Conservation (phyloP, 768 basidiomycete species). For the Baorangia bicolor region DNA sequence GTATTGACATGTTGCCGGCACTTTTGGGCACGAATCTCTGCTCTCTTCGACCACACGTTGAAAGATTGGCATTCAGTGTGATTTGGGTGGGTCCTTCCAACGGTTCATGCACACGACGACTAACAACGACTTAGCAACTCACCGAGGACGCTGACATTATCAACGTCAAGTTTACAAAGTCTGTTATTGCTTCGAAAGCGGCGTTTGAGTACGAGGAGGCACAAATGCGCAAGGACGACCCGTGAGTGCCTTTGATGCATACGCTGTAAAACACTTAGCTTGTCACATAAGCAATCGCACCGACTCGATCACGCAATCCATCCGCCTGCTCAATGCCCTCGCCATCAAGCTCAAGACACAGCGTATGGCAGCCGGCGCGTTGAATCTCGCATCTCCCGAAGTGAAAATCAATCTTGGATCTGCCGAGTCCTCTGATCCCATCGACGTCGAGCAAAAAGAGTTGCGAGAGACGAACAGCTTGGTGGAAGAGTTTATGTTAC, state of each 20-base stretch:
- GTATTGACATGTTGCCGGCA: constrained; percentile 96
- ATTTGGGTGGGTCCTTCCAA: constrained; percentile 72
- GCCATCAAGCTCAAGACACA: constrained; percentile 81
- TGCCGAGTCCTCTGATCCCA: constrained; percentile 90
- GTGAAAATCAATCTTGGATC: constrained; percentile 96
- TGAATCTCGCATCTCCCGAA: constrained; percentile 97
- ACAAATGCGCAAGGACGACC: constrained; percentile 90
- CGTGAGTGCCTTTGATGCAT: constrained; percentile 39
- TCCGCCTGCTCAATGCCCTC: constrained; percentile 84
- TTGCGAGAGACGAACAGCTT: constrained; percentile 90
- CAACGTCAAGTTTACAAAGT: constrained; percentile 89
- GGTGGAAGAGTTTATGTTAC: constrained; percentile 98
- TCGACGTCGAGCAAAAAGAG: constrained; percentile 96
- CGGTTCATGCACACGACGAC: background rate
- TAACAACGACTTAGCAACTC: constrained; percentile 62
- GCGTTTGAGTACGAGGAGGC: constrained; percentile 98
- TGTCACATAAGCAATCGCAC: constrained; percentile 54
- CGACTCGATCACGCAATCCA: constrained; percentile 81
- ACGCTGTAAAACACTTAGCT: background rate
- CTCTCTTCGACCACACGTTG: constrained; percentile 88
- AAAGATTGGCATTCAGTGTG: constrained; percentile 90
- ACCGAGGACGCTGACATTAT: constrained; percentile 87
- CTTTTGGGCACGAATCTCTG: constrained; percentile 95
- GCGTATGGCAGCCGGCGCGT: constrained; percentile 93
- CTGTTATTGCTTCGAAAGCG: constrained; percentile 93